A percentile compares a stretch with the other conserved stretches of the same genome.
phyloP scores from a whole-genome alignment of 305 asterid species.

The Striga hermonthica region DNA sequence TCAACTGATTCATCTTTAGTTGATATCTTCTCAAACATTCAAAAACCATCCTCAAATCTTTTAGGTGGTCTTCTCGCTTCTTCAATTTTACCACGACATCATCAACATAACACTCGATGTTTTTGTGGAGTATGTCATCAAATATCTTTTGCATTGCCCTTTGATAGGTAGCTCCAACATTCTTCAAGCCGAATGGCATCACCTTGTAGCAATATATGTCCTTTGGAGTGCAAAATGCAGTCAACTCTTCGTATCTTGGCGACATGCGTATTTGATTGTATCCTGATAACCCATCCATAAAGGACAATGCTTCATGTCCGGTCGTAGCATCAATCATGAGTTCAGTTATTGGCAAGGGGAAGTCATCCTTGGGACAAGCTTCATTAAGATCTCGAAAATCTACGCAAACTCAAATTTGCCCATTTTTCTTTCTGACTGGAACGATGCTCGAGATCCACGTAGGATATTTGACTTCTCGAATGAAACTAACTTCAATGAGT shows the following conservation, averaged over 20 bases:
- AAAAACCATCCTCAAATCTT: background rate
- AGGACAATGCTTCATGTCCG: background rate
- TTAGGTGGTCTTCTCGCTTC: background rate
- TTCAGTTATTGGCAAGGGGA: background rate
- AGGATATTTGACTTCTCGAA: background rate
- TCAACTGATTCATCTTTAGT: background rate
- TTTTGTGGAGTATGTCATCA: background rate
- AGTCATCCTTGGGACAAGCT: background rate
- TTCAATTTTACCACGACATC: background rate
- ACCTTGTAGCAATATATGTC: background rate
- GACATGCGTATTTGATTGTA: background rate
- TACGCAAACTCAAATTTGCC: background rate
- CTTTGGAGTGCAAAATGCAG: background rate
- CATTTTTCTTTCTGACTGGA: background rate
- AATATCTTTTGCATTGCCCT: background rate
- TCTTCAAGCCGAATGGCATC: background rate
- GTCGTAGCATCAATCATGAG: slow-evolving; percentile 1
- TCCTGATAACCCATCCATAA: background rate
- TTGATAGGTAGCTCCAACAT: background rate
- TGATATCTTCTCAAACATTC: background rate
- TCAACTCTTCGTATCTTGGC: background rate
- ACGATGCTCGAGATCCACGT: background rate
- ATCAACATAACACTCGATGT: background rate
- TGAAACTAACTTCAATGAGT: background rate
- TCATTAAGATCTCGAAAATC: background rate